phyloP scores from a whole-genome alignment of 2,329 filamentous ascomycete species.

The Sclerotinia trifoliorum region DNA sequence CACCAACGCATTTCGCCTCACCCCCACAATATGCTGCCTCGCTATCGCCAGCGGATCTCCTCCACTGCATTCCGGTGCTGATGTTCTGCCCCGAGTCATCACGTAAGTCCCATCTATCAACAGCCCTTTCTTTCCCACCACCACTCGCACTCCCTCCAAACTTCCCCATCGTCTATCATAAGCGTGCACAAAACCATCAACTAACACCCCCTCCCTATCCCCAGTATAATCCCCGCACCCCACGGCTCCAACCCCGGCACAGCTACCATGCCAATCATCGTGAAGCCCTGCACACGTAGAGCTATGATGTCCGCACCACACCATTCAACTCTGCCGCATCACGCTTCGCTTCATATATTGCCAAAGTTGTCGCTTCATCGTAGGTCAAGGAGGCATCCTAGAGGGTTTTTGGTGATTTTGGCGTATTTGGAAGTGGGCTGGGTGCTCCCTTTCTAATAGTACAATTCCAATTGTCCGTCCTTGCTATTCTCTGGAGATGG shows the following conservation, averaged over 20 bases:
- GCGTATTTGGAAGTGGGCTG: no score
- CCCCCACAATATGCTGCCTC: neutral
- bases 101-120: neutral
- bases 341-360: no score
- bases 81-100: neutral
- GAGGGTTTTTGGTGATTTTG: neutral
- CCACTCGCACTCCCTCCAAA: neutral
- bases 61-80: neutral
- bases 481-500: neutral
- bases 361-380: neutral
- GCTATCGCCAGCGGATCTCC: neutral
- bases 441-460: no score
- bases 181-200: no score
- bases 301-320: neutral
- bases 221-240: neutral
- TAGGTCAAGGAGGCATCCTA: neutral
- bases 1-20: neutral
- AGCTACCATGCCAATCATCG: neutral
- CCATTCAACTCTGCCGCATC: neutral
- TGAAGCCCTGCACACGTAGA: neutral
- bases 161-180: no score
- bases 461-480: neutral
- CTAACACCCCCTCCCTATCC: rapidly evolving
- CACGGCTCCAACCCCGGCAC: neutral
- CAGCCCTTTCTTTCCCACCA: neutral